A percentile compares a stretch with the other conserved stretches of the same genome.
These are phyloP conservation scores for Tylopilus felleus DNA, from an alignment of 768 basidiomycete genomes.

Conservation along the genomic window DNA sequence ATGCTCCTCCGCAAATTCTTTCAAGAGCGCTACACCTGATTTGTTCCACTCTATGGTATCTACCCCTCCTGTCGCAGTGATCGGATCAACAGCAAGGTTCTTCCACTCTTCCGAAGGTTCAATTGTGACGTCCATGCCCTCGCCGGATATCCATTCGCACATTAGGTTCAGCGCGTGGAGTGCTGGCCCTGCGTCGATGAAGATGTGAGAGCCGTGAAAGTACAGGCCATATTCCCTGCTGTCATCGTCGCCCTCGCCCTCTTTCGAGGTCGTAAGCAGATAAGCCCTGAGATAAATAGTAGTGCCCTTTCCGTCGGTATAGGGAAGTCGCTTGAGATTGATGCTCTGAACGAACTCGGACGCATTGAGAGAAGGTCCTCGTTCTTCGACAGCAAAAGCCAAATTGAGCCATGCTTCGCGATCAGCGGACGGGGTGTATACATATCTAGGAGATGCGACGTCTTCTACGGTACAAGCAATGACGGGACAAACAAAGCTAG, in stretches of 20 bases:
- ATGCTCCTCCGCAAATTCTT: constrained; percentile 6
- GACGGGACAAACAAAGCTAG: constrained; percentile 19
- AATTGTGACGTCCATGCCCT: constrained; percentile 10
- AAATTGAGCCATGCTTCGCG: constrained; percentile 23
- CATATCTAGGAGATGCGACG: constrained; percentile 12
- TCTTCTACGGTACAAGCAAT: constrained; percentile 16
- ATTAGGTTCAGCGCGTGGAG: constrained; percentile 21
- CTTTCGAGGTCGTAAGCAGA: constrained; percentile 8
- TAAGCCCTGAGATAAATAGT: constrained; percentile 7
- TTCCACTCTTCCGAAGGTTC: constrained; percentile 21
- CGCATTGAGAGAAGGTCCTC: constrained; percentile 13
- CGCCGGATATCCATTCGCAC: constrained; percentile 22
- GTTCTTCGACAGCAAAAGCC: constrained; percentile 15
- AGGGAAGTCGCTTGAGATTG: constrained; percentile 19
- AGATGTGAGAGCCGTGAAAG: constrained; percentile 21
- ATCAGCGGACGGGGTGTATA: constrained; percentile 23
- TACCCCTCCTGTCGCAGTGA: constrained; percentile 23
- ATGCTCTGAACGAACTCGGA: constrained; percentile 16
- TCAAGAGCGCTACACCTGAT: constrained; percentile 16
- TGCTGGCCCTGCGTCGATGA: constrained; percentile 23
- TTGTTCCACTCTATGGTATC: no score
- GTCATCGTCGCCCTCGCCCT: neutral
- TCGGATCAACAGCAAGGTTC: constrained; percentile 25
- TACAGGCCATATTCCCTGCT: constrained; percentile 19
- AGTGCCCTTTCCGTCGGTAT: constrained; percentile 2